phyloP scores from a whole-genome alignment of 2,329 filamentous ascomycete genomes.

The Sordariomycetes sp. region DNA sequence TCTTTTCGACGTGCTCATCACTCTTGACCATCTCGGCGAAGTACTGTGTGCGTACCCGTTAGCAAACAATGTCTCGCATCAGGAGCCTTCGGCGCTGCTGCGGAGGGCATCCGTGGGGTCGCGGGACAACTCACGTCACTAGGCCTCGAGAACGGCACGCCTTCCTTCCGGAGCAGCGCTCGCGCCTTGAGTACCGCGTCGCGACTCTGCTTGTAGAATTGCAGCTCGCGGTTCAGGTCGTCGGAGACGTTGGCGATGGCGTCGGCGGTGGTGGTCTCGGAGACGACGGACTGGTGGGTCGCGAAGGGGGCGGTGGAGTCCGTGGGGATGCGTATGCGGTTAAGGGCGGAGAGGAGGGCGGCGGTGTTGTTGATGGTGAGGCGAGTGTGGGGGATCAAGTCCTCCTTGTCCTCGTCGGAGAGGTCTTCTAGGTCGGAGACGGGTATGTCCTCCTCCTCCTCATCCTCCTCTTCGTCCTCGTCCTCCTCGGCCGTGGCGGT shows the following conservation, averaged over 20 bases:
- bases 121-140: slow-evolving; percentile 37
- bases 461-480: slow-evolving; percentile 51
- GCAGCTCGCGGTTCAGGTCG: slow-evolving; percentile 81
- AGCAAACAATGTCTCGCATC: not conserved
- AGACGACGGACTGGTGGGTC: slow-evolving; percentile 66
- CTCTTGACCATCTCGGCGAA: slow-evolving; percentile 99
- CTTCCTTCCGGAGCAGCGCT: slow-evolving; percentile 64
- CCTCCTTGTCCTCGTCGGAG: slow-evolving; percentile 68
- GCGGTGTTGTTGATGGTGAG: slow-evolving; percentile 96
- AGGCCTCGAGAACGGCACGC: slow-evolving; percentile 74
- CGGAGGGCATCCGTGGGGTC: slow-evolving; percentile 9
- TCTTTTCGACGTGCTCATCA: slow-evolving; percentile 95
- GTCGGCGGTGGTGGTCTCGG: slow-evolving; percentile 46
- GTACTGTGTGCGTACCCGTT: slow-evolving; percentile 31
- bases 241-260: slow-evolving; percentile 76
- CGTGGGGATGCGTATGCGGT: slow-evolving; percentile 62
- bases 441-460: slow-evolving; percentile 77
- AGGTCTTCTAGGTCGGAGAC: slow-evolving; percentile 75
- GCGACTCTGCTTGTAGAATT: slow-evolving; percentile 84
- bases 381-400: slow-evolving; percentile 79
- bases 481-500: slow-evolving; percentile 19
- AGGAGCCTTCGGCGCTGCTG: no score
- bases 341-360: slow-evolving; percentile 67
- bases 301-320: slow-evolving; percentile 61
- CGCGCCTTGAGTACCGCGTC: slow-evolving; percentile 65